phyloP scores from a whole-genome alignment of 192 early-diverging fungal species.

The Jimgerdemannia flammicorona region DNA sequence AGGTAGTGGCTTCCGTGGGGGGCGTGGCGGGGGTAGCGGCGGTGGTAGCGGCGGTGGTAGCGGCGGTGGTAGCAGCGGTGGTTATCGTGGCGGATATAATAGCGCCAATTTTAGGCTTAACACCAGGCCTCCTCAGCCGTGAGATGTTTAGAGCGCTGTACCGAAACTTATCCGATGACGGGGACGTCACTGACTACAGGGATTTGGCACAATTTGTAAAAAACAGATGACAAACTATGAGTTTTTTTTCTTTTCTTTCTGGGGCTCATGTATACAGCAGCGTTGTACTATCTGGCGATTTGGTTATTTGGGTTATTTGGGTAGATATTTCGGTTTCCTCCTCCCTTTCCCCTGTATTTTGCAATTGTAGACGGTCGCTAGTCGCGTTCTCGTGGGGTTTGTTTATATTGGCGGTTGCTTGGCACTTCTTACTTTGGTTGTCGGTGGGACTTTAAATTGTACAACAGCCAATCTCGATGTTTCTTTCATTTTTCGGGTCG shows the following conservation, averaged over 20 bases:
- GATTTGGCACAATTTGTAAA: not conserved
- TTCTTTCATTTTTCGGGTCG: not conserved
- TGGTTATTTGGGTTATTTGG: too few relatives aligned
- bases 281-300: not conserved
- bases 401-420: too few relatives aligned
- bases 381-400: too few relatives aligned
- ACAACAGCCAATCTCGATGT: too few relatives aligned
- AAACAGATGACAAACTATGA: not conserved
- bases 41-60: slow-evolving; percentile 25
- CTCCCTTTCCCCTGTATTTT: too few relatives aligned
- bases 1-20: slow-evolving; percentile 7
- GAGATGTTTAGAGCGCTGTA: too few relatives aligned
- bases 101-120: slow-evolving; percentile 10
- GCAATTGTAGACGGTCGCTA: too few relatives aligned
- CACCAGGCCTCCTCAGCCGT: slow-evolving; percentile 2
- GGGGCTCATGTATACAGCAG: not conserved
- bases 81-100: slow-evolving; percentile 40
- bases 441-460: too few relatives aligned
- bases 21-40: slow-evolving; percentile 34
- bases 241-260: not conserved
- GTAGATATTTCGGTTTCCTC: too few relatives aligned
- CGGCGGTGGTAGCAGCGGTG: slow-evolving; percentile 19
- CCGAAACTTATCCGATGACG: too few relatives aligned
- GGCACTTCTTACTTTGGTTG: too few relatives aligned
- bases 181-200: too few relatives aligned